These are phyloP conservation scores for Diatrype stigma DNA, from an alignment of 2,329 filamentous ascomycete genomes.

Conservation along the genomic window DNA sequence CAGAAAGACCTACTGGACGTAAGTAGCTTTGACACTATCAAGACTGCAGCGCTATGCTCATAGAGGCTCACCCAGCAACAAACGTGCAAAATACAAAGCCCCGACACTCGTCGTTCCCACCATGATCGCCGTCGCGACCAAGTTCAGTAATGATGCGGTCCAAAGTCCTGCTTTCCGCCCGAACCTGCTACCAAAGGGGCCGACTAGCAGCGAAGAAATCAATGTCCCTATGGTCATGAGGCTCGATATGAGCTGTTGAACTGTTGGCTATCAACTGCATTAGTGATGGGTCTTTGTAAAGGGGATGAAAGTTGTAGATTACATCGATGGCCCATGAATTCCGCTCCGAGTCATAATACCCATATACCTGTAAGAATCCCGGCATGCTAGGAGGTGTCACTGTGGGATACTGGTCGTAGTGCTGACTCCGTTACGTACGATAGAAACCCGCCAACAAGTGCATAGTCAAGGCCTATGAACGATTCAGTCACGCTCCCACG, in stretches of 20 bases:
- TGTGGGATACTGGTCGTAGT: background rate
- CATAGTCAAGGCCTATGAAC: conserved; percentile 26
- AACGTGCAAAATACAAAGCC: conserved; percentile 26
- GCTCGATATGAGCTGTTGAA: conserved; percentile 32
- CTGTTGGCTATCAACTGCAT: conserved; percentile 18
- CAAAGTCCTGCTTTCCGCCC: conserved; percentile 25
- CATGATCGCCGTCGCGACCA: conserved; percentile 26
- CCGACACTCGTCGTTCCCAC: conserved; percentile 25
- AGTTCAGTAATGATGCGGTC: conserved; percentile 24
- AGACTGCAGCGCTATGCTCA: background rate
- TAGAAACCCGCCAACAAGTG: conserved; percentile 29
- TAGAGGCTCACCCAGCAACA: conserved; percentile 21
- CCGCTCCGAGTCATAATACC: conserved; percentile 23
- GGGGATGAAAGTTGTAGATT: background rate
- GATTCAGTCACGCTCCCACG: background rate
- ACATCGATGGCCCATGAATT: conserved; percentile 27
- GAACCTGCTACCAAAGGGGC: conserved; percentile 24
- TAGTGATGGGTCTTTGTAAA: background rate
- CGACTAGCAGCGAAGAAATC: conserved; percentile 26
- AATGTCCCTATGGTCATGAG: conserved; percentile 32
- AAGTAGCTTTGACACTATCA: background rate
- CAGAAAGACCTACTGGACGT: conserved; percentile 24
- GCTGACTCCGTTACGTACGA: conserved; percentile 10
- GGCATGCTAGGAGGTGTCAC: conserved; percentile 21
- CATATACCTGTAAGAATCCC: conserved; percentile 31